phyloP scores from a whole-genome alignment of 139 green algal genomes.

The Zygnema circumcarinatum region DNA sequence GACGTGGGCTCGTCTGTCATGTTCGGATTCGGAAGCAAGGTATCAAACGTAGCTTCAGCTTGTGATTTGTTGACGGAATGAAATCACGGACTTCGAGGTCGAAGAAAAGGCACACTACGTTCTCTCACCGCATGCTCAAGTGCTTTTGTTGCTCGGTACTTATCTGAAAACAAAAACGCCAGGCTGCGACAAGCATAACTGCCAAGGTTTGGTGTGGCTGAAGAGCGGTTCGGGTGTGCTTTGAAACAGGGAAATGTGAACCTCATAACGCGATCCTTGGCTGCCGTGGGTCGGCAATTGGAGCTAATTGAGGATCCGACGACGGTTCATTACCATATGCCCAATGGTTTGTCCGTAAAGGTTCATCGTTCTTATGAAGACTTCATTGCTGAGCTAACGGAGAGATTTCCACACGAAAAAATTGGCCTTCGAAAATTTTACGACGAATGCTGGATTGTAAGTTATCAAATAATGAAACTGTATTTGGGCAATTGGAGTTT shows the following conservation, averaged over 20 bases:
- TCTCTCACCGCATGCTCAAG: too few relatives aligned
- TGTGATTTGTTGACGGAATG: too few relatives aligned
- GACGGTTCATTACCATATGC: slow-evolving; percentile 93
- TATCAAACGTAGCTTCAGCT: too few relatives aligned
- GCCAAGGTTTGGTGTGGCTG: too few relatives aligned
- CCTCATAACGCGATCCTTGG: slow-evolving; percentile 90
- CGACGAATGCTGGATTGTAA: slow-evolving; percentile 87
- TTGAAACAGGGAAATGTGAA: slow-evolving; percentile 93
- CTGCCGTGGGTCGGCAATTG: slow-evolving; percentile 80
- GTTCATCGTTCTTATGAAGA: slow-evolving; percentile 85
- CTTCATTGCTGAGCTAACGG: slow-evolving; percentile 84
- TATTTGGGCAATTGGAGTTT: slow-evolving; percentile 63
- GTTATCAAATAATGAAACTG: not conserved
- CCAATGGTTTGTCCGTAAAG: slow-evolving; percentile 77
- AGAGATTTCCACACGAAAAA: slow-evolving; percentile 84
- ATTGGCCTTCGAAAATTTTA: slow-evolving; percentile 90
- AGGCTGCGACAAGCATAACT: too few relatives aligned
- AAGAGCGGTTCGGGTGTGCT: too few relatives aligned
- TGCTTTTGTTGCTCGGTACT: too few relatives aligned
- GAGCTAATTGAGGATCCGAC: slow-evolving; percentile 89
- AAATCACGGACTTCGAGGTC: too few relatives aligned
- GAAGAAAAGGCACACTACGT: too few relatives aligned
- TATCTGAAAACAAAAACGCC: too few relatives aligned
- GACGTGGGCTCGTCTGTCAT: slow-evolving; percentile 96
- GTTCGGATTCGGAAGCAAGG: slow-evolving; percentile 90